Conservation (phyloP, 2,329 filamentous ascomycete species). For the Penicillium brevicompactum region DNA sequence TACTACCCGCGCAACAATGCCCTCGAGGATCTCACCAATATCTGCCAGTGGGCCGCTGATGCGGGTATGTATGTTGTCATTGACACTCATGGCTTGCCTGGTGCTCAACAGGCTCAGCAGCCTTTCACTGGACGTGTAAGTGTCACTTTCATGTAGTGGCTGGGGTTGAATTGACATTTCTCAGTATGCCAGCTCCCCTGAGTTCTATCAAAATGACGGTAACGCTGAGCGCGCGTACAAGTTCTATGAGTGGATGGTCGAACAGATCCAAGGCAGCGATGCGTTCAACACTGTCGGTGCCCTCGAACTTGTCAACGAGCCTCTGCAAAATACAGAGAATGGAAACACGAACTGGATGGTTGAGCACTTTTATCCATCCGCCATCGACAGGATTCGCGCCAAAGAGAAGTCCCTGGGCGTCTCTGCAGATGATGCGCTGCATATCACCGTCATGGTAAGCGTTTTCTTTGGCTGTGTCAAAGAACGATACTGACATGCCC, state of each 20-base stretch:
- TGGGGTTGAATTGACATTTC: neutral
- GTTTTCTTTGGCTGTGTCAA: neutral
- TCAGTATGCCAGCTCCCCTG: slow-evolving; percentile 43
- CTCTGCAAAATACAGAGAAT: slow-evolving; percentile 42
- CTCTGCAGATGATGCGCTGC: neutral
- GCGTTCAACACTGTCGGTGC: slow-evolving; percentile 60
- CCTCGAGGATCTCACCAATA: slow-evolving; percentile 51
- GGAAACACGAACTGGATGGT: slow-evolving; percentile 45
- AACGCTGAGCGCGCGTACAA: slow-evolving; percentile 54
- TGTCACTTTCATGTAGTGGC: neutral
- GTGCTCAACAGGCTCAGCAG: slow-evolving; percentile 51
- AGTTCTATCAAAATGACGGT: slow-evolving; percentile 60
- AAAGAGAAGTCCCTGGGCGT: slow-evolving; percentile 4
- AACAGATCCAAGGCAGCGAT: slow-evolving; percentile 51
- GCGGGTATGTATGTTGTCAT: slow-evolving; percentile 56
- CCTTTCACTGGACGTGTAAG: slow-evolving; percentile 47
- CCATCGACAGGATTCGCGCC: slow-evolving; percentile 2
- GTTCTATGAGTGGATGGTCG: slow-evolving; percentile 59
- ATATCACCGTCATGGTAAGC: slow-evolving; percentile 8
- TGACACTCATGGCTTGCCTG: slow-evolving; percentile 56
- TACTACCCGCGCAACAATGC: slow-evolving; percentile 33
- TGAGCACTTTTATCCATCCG: slow-evolving; percentile 12
- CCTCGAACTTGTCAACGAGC: slow-evolving; percentile 62
- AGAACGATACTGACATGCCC: neutral
- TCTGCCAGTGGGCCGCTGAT: slow-evolving; percentile 52